phyloP scores from a whole-genome alignment of 2,329 filamentous ascomycete species.

The Basipetospora chlamydospora region DNA sequence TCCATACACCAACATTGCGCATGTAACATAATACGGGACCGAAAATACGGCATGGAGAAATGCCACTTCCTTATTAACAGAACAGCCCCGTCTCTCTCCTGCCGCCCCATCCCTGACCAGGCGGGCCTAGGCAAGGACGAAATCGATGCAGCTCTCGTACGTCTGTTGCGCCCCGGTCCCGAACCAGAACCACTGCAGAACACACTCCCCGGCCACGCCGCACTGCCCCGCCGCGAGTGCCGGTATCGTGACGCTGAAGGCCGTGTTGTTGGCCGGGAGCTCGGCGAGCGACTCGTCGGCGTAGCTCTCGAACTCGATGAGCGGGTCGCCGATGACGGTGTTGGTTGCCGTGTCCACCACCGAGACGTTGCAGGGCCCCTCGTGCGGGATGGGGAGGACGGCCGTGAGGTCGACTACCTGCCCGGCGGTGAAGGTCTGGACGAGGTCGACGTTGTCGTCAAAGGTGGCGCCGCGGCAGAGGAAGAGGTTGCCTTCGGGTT shows the following conservation, averaged over 20 bases:
- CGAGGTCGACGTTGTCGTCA: constrained; percentile 25
- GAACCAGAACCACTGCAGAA: constrained; percentile 31
- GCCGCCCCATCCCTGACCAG: too few relatives aligned
- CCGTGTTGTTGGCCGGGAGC: constrained; percentile 26
- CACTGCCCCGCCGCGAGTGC: constrained; percentile 15
- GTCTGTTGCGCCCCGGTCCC: constrained; percentile 21
- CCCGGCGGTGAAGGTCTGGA: constrained; percentile 27
- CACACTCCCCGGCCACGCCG: constrained; percentile 17
- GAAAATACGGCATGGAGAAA: too few relatives aligned
- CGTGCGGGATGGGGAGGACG: constrained; percentile 27
- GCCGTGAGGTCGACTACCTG: constrained; percentile 27
- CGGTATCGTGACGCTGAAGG: constrained; percentile 26
- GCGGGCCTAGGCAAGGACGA: too few relatives aligned
- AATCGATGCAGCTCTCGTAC: constrained; percentile 24
- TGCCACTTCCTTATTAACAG: too few relatives aligned
- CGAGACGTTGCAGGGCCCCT: constrained; percentile 37
- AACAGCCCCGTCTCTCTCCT: too few relatives aligned
- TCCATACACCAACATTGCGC: too few relatives aligned
- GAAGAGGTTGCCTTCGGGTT: constrained; percentile 24
- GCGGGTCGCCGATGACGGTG: constrained; percentile 32
- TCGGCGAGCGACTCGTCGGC: constrained; percentile 26
- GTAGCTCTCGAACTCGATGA: constrained; percentile 41
- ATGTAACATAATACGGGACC: too few relatives aligned
- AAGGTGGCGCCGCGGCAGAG: constrained; percentile 33
- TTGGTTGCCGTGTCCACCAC: constrained; percentile 39